A percentile compares a stretch with the other conserved stretches of the same genome.
Evolutionary conservation across 371 early-diverging fungal species (phyloP).

Genomic region (Batkoa obscura): DNA sequence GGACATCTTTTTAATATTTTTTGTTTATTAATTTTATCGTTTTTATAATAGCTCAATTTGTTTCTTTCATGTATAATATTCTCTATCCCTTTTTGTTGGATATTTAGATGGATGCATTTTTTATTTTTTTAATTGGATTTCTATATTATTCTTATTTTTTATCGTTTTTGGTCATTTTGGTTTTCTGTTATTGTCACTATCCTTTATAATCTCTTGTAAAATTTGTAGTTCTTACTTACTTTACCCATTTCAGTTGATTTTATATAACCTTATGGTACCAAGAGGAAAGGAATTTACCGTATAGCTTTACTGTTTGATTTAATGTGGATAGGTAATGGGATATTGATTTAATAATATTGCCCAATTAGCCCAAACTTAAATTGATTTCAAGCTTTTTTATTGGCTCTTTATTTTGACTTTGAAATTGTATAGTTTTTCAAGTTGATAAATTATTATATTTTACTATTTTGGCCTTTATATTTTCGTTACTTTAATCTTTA

Average conservation of each 20-base stretch:
- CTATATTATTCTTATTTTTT: neutral
- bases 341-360: neutral
- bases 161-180: neutral
- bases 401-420: neutral
- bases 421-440: neutral
- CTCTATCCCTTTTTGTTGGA: too few species aligned
- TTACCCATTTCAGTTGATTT: neutral
- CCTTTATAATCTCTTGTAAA: neutral
- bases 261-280: neutral
- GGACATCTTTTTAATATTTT: too few species aligned
- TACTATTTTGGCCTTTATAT: conserved; percentile 9
- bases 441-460: neutral
- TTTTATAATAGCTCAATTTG: too few species aligned
- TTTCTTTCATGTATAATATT: too few species aligned
- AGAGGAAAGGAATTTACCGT: neutral
- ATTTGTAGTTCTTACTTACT: neutral
- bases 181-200: neutral
- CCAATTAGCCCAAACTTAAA: neutral
- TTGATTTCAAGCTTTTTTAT: neutral
- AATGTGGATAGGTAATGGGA: too few species aligned
- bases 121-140: neutral
- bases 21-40: too few species aligned
- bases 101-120: too few species aligned
- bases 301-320: neutral
- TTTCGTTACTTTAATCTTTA: too few species aligned